These are phyloP conservation scores for Cladosporium colombiae DNA, from an alignment of 2,329 filamentous ascomycete species.

Conservation along the genomic window DNA sequence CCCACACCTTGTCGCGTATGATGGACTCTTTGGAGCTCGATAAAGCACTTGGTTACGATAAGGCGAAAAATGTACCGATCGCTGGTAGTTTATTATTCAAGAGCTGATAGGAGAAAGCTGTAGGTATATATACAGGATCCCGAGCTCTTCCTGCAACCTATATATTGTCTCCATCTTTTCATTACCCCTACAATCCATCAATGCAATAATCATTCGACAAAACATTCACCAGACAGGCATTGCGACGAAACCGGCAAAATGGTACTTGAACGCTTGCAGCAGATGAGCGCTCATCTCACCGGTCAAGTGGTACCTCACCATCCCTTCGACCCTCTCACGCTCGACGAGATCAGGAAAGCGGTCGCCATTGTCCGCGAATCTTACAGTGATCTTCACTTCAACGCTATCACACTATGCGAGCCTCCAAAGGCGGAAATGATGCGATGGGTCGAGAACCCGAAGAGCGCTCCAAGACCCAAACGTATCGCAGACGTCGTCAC, in stretches of 20 bases:
- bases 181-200: background rate
- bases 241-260: conserved; percentile 1
- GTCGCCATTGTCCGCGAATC: conserved; percentile 69
- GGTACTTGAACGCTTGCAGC: conserved; percentile 61
- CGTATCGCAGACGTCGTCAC: conserved; percentile 81
- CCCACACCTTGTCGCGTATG: conserved; percentile 14
- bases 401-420: conserved; percentile 81
- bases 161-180: background rate
- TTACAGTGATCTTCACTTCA: conserved; percentile 75
- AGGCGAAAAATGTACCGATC: conserved; percentile 3
- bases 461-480: conserved; percentile 61
- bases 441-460: conserved; percentile 70
- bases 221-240: background rate
- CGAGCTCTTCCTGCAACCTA: background rate
- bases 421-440: conserved; percentile 83
- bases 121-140: conserved; percentile 4
- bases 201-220: background rate
- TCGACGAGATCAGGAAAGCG: conserved; percentile 70
- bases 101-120: conserved; percentile 7
- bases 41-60: conserved; percentile 7
- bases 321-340: conserved; percentile 75
- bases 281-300: conserved; percentile 62
- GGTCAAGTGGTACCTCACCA: conserved; percentile 59
- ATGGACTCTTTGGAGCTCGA: conserved; percentile 20
- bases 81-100: background rate